Evolutionary conservation across 495 filamentous ascomycete genomes (phyloP).

Genomic region (Delitschia confertaspora): DNA sequence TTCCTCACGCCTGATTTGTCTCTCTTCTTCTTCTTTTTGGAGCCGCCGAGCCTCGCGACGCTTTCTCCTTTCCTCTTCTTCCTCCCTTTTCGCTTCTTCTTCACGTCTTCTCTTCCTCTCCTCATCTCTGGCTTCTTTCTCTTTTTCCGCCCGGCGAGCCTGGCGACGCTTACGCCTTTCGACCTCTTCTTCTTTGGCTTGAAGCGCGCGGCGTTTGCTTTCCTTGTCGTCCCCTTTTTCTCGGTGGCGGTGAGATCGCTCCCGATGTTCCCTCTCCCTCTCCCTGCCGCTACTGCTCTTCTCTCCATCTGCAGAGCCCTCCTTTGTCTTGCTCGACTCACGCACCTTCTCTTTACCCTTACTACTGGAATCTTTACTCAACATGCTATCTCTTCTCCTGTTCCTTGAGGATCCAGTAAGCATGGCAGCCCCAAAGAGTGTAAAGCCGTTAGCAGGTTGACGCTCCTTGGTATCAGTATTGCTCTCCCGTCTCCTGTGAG

Average conservation of each 20-base stretch:
- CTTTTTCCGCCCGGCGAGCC: slow-evolving; percentile 3
- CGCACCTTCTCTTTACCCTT: slow-evolving; percentile 5
- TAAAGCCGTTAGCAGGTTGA: slow-evolving; percentile 3
- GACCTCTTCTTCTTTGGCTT: slow-evolving; percentile 15
- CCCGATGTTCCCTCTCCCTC: slow-evolving; percentile 10
- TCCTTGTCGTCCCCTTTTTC: slow-evolving; percentile 19
- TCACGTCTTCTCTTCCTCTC: slow-evolving; percentile 65
- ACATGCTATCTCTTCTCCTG: slow-evolving; percentile 22
- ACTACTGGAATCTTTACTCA: slow-evolving; percentile 6
- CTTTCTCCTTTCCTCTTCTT: slow-evolving; percentile 59
- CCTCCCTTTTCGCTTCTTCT: slow-evolving; percentile 70
- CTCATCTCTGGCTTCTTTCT: slow-evolving; percentile 4
- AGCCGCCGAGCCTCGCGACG: slow-evolving; percentile 43
- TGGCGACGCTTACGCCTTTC: slow-evolving; percentile 16
- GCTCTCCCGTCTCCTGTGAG: slow-evolving; percentile 19
- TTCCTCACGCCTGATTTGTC: neutral
- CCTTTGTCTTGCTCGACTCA: slow-evolving; percentile 6
- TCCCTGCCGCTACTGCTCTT: slow-evolving; percentile 12
- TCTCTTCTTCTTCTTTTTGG: slow-evolving; percentile 5
- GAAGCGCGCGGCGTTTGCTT: slow-evolving; percentile 16
- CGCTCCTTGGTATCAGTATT: slow-evolving; percentile 13
- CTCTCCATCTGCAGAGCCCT: neutral
- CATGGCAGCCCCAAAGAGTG: slow-evolving; percentile 15
- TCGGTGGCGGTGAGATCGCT: slow-evolving; percentile 14
- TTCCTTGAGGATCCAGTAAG: slow-evolving; percentile 12